These are phyloP conservation scores for Herpotrichia juniperi DNA, from an alignment of 2,329 filamentous ascomycete genomes.

Conservation along the genomic window DNA sequence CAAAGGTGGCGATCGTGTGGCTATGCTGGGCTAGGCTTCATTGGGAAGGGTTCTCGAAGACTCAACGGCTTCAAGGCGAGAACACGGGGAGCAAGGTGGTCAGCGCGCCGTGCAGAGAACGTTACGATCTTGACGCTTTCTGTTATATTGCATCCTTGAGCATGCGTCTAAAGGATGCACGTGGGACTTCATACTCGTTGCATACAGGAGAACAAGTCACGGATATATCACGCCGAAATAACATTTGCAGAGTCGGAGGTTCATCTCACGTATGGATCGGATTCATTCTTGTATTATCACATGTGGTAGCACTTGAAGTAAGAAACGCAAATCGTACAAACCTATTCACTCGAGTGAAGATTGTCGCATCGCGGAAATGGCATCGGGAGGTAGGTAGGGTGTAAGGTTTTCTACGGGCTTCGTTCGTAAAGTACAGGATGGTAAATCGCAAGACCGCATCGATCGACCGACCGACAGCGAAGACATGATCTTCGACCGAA, in stretches of 20 bases:
- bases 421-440: conserved; percentile 46
- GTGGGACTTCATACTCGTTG: too few species aligned
- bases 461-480: conserved; percentile 43
- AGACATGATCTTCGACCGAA: conserved; percentile 35
- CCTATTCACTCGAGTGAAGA: conserved; percentile 4
- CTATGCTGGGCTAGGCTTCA: neutral
- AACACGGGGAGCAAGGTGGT: too few species aligned
- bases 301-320: neutral
- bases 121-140: too few species aligned
- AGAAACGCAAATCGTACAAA: conserved; percentile 3
- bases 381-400: neutral
- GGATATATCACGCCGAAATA: too few species aligned
- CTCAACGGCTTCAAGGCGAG: too few species aligned
- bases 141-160: too few species aligned
- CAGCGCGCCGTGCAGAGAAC: too few species aligned
- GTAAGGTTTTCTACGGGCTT: conserved; percentile 25
- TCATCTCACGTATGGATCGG: too few species aligned
- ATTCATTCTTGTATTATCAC: neutral
- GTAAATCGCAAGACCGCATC: conserved; percentile 36
- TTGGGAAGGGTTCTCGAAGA: too few species aligned
- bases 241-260: too few species aligned
- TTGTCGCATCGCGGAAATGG: conserved; percentile 4
- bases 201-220: too few species aligned
- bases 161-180: too few species aligned
- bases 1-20: neutral